phyloP scores from a whole-genome alignment of 768 basidiomycete genomes.

The Polyporus arcularius region DNA sequence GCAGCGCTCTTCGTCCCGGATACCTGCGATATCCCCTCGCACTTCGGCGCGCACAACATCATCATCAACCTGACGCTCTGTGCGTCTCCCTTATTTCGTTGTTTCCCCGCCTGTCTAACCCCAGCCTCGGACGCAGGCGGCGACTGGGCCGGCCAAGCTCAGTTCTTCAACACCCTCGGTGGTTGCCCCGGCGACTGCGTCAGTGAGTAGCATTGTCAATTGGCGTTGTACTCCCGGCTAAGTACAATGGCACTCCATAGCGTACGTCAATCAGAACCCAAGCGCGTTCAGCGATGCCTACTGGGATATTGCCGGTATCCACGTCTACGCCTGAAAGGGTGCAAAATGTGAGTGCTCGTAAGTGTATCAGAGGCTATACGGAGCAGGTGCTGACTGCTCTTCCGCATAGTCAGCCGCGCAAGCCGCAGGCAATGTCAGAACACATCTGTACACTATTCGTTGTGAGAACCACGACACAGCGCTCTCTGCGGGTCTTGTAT shows the following conservation, averaged over 20 bases:
- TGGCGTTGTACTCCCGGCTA: not conserved
- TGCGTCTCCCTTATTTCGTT: slow-evolving; percentile 33
- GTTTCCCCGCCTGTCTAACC: not conserved
- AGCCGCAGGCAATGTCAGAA: too few relatives aligned
- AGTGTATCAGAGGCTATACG: too few relatives aligned
- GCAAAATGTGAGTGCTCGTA: not conserved
- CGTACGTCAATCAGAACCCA: slow-evolving; percentile 68
- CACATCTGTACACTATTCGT: too few relatives aligned
- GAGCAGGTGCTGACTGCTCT: too few relatives aligned
- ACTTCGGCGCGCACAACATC: slow-evolving; percentile 62
- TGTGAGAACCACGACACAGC: too few relatives aligned
- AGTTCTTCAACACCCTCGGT: slow-evolving; percentile 40
- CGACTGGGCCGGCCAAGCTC: slow-evolving; percentile 53
- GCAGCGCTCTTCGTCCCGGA: slow-evolving; percentile 61
- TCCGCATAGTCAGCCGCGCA: too few relatives aligned
- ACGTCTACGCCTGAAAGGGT: slow-evolving; percentile 43
- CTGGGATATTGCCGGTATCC: slow-evolving; percentile 68
- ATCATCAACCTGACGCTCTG: slow-evolving; percentile 73
- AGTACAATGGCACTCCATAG: slow-evolving; percentile 32
- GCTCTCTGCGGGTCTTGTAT: too few relatives aligned
- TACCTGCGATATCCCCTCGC: slow-evolving; percentile 54
- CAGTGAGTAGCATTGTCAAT: slow-evolving; percentile 38
- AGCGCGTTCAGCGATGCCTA: slow-evolving; percentile 66
- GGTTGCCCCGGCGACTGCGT: slow-evolving; percentile 57
- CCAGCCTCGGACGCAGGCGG: slow-evolving; percentile 44